These are phyloP conservation scores for Apiospora hydei DNA, from an alignment of 2,329 filamentous ascomycete genomes.

Conservation along the genomic window DNA sequence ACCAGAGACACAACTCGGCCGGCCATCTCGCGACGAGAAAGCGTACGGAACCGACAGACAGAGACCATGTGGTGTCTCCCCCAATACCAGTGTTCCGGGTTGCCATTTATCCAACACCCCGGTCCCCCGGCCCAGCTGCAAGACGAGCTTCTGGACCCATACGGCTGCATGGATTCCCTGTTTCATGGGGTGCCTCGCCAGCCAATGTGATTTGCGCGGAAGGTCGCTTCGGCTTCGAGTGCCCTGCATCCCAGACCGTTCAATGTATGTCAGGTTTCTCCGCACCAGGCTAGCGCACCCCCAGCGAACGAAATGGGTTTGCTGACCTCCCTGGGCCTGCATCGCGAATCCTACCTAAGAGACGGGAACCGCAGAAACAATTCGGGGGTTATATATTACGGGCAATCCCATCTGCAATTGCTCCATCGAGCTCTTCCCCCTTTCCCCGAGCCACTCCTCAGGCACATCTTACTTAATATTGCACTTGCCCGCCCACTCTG, in stretches of 20 bases:
- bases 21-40: background rate
- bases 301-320: background rate
- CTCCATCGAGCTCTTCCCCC: slow-evolving; percentile 10
- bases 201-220: slow-evolving; percentile 16
- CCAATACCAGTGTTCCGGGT: background rate
- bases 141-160: slow-evolving; percentile 10
- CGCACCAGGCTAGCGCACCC: background rate
- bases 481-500: background rate
- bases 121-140: background rate
- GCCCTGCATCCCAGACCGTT: slow-evolving; percentile 7
- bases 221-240: slow-evolving; percentile 2
- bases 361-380: background rate
- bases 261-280: background rate
- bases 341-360: slow-evolving; percentile 4
- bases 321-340: background rate
- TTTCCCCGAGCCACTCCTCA: background rate
- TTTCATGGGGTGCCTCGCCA: slow-evolving; percentile 3
- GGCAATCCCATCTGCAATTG: background rate
- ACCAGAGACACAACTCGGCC: background rate
- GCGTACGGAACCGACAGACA: too few species aligned
- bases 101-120: slow-evolving; percentile 17
- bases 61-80: background rate
- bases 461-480: background rate
- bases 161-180: background rate
- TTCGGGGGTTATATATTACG: background rate